Percentiles rank a stretch among this genome's conserved stretches.
These are phyloP conservation scores for Inonotus hispidus DNA, from an alignment of 1,284 basidiomycete species.

Conservation along the genomic window DNA sequence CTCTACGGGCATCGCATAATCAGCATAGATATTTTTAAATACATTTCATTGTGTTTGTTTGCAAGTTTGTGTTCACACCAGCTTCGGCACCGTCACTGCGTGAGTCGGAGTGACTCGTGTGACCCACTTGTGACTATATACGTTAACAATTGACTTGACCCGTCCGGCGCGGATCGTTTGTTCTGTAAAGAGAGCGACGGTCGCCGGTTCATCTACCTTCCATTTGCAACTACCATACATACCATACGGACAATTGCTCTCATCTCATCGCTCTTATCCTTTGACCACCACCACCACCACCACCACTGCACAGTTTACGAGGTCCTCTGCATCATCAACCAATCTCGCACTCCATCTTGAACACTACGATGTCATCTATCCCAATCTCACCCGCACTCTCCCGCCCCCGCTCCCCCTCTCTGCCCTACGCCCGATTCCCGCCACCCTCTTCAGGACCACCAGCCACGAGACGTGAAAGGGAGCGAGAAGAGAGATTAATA, in stretches of 20 bases:
- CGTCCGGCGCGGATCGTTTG: background rate
- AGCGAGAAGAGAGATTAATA: conserved; percentile 66
- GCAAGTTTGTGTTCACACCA: background rate
- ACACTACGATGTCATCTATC: background rate
- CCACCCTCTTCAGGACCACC: background rate
- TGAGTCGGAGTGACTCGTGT: background rate
- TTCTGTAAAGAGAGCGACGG: background rate
- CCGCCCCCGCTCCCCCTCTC: background rate
- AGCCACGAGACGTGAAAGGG: conserved; percentile 19
- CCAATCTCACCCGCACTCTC: background rate
- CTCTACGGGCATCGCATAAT: background rate
- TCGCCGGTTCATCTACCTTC: background rate
- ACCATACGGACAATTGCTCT: background rate
- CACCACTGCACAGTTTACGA: background rate
- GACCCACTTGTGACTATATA: background rate
- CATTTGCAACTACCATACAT: background rate
- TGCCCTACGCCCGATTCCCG: background rate
- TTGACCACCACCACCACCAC: background rate
- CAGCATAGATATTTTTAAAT: background rate
- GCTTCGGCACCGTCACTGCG: background rate
- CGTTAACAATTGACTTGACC: background rate
- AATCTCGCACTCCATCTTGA: background rate
- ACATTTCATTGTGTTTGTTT: background rate
- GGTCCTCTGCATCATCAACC: background rate
- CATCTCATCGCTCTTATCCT: too few species aligned